A percentile compares a stretch with the other conserved stretches of the same genome.
phyloP scores from a whole-genome alignment of 192 early-diverging fungal genomes.

The Gonapodya prolifera region DNA sequence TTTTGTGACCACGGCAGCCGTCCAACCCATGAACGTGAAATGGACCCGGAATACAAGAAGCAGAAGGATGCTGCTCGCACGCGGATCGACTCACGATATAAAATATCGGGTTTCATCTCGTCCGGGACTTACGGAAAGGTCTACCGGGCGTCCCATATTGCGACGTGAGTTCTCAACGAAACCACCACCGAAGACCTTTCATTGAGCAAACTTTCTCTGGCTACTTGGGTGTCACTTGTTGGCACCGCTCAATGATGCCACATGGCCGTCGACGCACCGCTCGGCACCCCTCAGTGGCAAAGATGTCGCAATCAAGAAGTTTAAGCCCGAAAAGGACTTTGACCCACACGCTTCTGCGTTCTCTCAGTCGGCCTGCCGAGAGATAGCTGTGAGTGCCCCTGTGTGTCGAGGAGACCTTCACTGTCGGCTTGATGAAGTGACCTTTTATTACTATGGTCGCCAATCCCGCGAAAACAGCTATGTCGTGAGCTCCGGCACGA shows the following conservation, averaged over 20 bases:
- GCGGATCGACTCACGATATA: conserved; percentile 59
- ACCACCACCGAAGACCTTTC: conserved; percentile 12
- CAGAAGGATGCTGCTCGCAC: conserved; percentile 30
- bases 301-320: conserved; percentile 92
- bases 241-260: no score
- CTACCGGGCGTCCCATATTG: conserved; percentile 57
- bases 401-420: no score
- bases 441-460: background rate
- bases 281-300: conserved; percentile 16
- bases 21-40: no score
- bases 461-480: conserved; percentile 25
- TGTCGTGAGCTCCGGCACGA: conserved; percentile 82
- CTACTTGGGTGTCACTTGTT: background rate
- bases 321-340: conserved; percentile 91
- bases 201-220: background rate
- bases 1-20: no score
- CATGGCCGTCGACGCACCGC: background rate
- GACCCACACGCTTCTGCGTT: conserved; percentile 65
- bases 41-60: conserved; percentile 8
- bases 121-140: conserved; percentile 96
- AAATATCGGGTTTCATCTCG: conserved; percentile 81
- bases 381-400: conserved; percentile 72
- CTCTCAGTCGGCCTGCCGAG: conserved; percentile 85
- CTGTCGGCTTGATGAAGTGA: background rate
- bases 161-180: conserved; percentile 23